Base-by-base conservation (phyloP, 176 grass and related monocot species). In the Triticum urartu region DNA sequence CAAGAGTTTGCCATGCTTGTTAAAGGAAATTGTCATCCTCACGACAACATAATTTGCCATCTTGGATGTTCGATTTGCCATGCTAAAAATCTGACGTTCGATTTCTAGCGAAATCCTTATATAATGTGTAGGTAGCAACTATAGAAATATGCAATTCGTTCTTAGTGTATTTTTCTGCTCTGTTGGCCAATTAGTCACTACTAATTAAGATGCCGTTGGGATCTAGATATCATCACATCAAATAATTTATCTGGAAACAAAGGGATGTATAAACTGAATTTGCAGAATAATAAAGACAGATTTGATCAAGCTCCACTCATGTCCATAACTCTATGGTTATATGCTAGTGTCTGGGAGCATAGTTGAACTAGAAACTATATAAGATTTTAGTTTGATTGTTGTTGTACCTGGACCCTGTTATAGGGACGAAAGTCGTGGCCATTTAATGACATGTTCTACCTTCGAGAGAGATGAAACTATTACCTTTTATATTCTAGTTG, bases 131-230 rank as follows among this genome's bases (percentile, higher is more conserved):
- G 71, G 45, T 74, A 71, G 64, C 72, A 86, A 32, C 36, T 30
- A n/a, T 25, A 78, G 50, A 61, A 81, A 85, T 45, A 10, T 83
- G 43, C 77, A 65, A 75, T 64, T 35, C 12, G 5, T 56, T 83
- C 18, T 66, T 79, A 26, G 65, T 67, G 54, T 34, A 66, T 76
- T 36, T 21, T 38, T 75, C 7, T 24, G 56, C 42, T 72, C 66
- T 67, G 25, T 59, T 35, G 70, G 32, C 39, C 18, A 36, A 64
- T 32, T 52, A 5, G 5, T 1, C 43, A 32, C 20, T 65, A 42
- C 14, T 32, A 30, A 30, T 30, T 30, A 76, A 28, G 9, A 77
- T 47, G 34, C 47, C 28, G 13, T 14, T 21, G 14, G 60, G 79
- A 22, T 86, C 61, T 56, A 6, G 28, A 13, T 81, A 68, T 47